Base-by-base conservation (phyloP, 768 basidiomycete genomes). In the Boletus tylopilopsis region DNA sequence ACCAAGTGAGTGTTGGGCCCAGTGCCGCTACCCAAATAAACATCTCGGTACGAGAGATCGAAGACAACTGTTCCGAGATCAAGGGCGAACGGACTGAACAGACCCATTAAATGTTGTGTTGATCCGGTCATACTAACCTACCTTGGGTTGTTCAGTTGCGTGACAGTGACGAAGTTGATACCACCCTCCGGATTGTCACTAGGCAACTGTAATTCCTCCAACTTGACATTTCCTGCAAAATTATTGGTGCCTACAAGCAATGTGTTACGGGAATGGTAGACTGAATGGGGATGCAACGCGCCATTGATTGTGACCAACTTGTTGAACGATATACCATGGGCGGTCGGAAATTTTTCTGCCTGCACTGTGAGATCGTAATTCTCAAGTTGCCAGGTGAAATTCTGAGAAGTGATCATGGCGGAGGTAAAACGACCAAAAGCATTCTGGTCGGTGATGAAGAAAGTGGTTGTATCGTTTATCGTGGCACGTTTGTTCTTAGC, bases 41-140 rank as follows among this genome's bases (percentile, higher is more conserved):
- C 74, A 38, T 71, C 75, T 36, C 80, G 62, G 64, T 85, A 89
- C 19, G 71, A 69, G 23, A 90, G 71, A 49, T 74, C 74, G 58
- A 88, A 87, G 4, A 79, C 67, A 6, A 84, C 79, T 1, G 82
- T 84, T 27, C 86, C 87, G 34, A 90, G 73, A 57, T 79, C 71
- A 49, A 90, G 72, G n/a, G 76, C 68, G 63, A 90, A 88, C 0
- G 86, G 84, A 56, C 83, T 85, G 36, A 12, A 22, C 15, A 35
- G 30, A 24, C 1, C 1, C 0, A 40, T 63, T 19, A 57, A 49
- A 21, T 13, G 19, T 36, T 38, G 29, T 47, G 23, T 16, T 23
- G 4, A n/a, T 7, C 21, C 8, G 6, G 34, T 19, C 35, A 9
- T 29, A 23, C 3, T 42, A 36, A 53, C 43, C 21, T 48, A 79